Conservation (phyloP, 257 asterid species). For the Gardenia jasminoides region DNA sequence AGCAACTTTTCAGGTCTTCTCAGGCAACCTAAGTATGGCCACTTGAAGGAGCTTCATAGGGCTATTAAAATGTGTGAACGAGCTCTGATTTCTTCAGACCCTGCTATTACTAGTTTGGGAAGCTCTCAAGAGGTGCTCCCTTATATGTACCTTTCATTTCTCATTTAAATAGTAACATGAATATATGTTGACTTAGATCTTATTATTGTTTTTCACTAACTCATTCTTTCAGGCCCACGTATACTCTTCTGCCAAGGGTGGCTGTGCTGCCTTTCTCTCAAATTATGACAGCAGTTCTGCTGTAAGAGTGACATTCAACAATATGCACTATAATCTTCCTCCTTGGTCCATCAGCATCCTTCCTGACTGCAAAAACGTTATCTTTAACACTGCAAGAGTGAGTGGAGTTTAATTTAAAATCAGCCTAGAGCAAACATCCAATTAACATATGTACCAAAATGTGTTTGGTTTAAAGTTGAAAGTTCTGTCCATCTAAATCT, state of each 20-base stretch:
- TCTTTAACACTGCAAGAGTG: conserved; percentile 64
- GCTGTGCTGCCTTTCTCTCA: conserved; percentile 64
- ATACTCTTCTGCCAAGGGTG: conserved; percentile 39
- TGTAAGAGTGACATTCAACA: conserved; percentile 46
- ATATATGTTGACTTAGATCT: neutral
- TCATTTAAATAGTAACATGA: neutral
- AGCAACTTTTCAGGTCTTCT: conserved; percentile 39
- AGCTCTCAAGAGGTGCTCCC: conserved; percentile 44
- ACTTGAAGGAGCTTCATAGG: conserved; percentile 64
- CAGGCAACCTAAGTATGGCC: conserved; percentile 67
- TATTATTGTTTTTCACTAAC: neutral
- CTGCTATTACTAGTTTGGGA: conserved; percentile 48
- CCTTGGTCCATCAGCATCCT: conserved; percentile 81
- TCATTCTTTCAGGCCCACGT: conserved; percentile 45
- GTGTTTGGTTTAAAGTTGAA: neutral
- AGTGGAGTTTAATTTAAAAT: neutral
- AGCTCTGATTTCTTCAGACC: conserved; percentile 50
- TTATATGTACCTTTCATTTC: neutral
- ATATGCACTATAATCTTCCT: conserved; percentile 49
- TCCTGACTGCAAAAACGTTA: conserved; percentile 63
- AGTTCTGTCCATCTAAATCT: neutral
- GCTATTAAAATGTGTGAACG: conserved; percentile 61
- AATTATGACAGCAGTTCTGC: conserved; percentile 46
- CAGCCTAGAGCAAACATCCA: neutral
- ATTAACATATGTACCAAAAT: no score